Evolutionary conservation across 331 rosid genomes (phyloP), one percentile per base, ranked within the genome.

Genomic region (Malus hybrid): DNA sequence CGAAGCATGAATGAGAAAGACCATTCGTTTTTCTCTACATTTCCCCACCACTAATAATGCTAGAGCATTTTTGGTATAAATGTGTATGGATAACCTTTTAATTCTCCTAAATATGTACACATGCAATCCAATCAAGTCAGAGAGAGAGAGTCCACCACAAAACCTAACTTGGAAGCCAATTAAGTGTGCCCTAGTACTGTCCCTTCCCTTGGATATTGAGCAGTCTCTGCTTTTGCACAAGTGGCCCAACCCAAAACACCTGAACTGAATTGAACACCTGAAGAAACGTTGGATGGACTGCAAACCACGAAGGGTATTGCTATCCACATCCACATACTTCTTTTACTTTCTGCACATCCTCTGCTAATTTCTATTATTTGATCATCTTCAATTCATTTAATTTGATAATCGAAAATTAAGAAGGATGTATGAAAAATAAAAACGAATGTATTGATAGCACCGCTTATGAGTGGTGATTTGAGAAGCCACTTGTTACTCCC

Each of bases 401-500:
- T 39, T 0, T 9, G 46, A 39, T 0, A 39, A 0, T 39, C 1
- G 0, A 39, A 39, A 39, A 39, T 39, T 9, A 0, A 2, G 1
- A 9, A 39, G 0, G 11, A 39, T 39, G 1, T 39, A 10, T 39
- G 12, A 39, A 39, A 39, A 39, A 39, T 39, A 39, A 39, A 31
- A 39, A 39, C 4, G 0, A 4, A 39, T 39, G 12, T 39, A 9
- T 39, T 39, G 12, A 39, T 39, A 39, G 46, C 46, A 39, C 12
- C 46, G 2, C 46, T n/a, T 42, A 10, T 12, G 16, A 73, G 80
- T 59, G 87, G 80, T 77, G 31, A 28, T 33, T 65, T 67, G 32
- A 48, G 65, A 68, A 72, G 34, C 79, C 86, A 80, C 82, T 76
- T 55, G 29, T n/a, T 77, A 80, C 77, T 66, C 73, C 28, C 10